phyloP scores from a whole-genome alignment of 106 monocot genomes.

The Posidonia australis region DNA sequence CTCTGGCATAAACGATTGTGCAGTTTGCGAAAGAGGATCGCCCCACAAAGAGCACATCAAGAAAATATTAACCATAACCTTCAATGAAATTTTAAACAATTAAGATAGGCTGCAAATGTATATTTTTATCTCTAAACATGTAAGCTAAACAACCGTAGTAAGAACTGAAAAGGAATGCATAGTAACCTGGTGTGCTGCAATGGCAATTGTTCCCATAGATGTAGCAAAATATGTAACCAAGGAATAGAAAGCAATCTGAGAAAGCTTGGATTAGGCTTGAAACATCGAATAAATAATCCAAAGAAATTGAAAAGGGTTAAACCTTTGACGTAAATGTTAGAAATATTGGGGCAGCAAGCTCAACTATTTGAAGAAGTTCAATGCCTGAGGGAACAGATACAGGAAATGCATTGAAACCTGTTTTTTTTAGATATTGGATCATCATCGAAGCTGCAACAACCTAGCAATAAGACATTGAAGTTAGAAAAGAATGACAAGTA shows the following conservation, averaged over 20 bases:
- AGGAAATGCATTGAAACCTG: constrained; percentile 45
- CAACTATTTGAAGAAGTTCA: constrained; percentile 76
- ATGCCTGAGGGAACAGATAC: constrained; percentile 48
- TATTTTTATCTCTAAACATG: neutral
- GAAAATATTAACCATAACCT: constrained; percentile 91
- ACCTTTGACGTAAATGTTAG: constrained; percentile 98
- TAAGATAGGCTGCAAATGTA: neutral
- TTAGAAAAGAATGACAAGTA: neutral
- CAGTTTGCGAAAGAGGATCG: constrained; percentile 92
- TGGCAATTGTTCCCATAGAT: constrained; percentile 80
- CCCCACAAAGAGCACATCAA: constrained; percentile 97
- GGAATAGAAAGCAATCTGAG: constrained; percentile 87
- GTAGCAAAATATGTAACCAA: constrained; percentile 90
- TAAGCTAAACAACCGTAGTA: neutral
- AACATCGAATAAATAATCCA: too few species aligned
- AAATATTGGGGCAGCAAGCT: constrained; percentile 86
- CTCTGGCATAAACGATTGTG: constrained; percentile 99
- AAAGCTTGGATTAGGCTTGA: too few species aligned
- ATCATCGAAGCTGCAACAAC: constrained; percentile 86
- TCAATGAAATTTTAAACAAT: constrained; percentile 2
- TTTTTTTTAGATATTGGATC: constrained; percentile 47
- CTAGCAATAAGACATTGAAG: constrained; percentile 11
- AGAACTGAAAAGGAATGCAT: neutral
- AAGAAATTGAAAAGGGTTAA: neutral
- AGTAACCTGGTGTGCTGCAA: constrained; percentile 91